Evolutionary conservation across 345 rosid species (phyloP), one percentile per base, ranked within the genome.

Genomic region (Brassica carinata): DNA sequence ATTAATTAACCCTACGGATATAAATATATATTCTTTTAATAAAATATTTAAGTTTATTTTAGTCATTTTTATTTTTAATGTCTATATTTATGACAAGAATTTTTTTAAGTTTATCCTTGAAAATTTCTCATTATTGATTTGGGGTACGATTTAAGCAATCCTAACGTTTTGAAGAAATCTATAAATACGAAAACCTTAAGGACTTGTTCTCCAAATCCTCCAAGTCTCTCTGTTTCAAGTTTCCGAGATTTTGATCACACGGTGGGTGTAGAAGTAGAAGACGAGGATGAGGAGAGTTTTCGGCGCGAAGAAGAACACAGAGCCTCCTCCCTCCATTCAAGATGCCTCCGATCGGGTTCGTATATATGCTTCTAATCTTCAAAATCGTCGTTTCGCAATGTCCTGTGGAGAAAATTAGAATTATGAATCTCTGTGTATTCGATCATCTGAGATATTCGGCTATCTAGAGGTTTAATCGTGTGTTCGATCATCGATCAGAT

Each of bases 291-390:
- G 69, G 86, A 93, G 92, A 84, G 92, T 95, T 13, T 95, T 95
- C 77, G 99, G 99, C 77, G 84, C 65, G 38, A 91, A 91, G 85
- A 95, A 95, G 70, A 91, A 93, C 57, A 95, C 94, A 75, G 98
- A 90, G 51, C 98, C 98, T 13, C 96, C 99, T 67, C 98, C 99
- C 5, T 88, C 99, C 4, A 29, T 95, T 51, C 77, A 87, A 23
- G 99, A 95, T 73, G 91, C 99, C 36, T 86, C 99, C 79, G 98
- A 90, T 73, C 85, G 93, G 94, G 99, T 94, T 19, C 69, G 10
- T 66, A 19, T 65, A 29, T 18, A 8, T 10, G 4, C 23, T 58
- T 64, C 66, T 33, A 18, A 27, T 71, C 5, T 71, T 19, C 29
- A 30, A 15, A 2, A 38, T 26, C 67, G 33, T 45, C 67, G 33